Base-by-base conservation (phyloP, 2,329 filamentous ascomycete species). In the Fusarium udum region DNA sequence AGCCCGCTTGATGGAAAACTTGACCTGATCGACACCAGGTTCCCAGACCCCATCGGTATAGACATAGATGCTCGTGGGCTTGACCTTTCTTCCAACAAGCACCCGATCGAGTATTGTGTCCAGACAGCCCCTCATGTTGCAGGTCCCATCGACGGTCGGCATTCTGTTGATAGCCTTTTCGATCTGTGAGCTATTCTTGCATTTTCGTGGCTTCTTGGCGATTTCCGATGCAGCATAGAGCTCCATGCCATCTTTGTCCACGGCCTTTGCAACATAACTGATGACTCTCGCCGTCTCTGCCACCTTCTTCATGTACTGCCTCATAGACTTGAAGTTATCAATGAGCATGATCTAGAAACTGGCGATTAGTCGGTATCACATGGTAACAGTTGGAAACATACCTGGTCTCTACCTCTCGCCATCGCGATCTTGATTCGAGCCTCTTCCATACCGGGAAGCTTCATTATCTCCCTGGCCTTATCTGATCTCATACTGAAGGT, bases 21-120 rank as follows among this genome's bases (percentile, higher is more conserved):
- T 24, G 12, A 51, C 34, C 15, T 31, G 18, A 14, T 61, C 48
- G 5, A 1, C 31, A 24, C 39, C 37, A 7, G 39, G 59, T 3
- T 55, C 59, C 59, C 59, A 61, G 10, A 45, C 20, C 3, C 59
- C 59, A 36, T 61, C 59, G 6, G 59, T 61, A 8, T 43, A 61
- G 20, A 61, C 20, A 18, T 61, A 61, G 18, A 61, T 61, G 20
- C 59, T 61, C 1, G 46, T 55, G 0, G 59, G 59, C 14, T 36
- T 43, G 16, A 55, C 10, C 24, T 26, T 34, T 22, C 11, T 15
- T 20, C n/a, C 46, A 5, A 53, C 16, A 10, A 53, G 32, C 10
- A 61, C 20, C 18, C 39, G 48, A 12, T 43, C 20, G 11, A 53
- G 48, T 15, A 55, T 61, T 1, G 7, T 7, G 11, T 43, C 59